These are phyloP conservation scores for Anisodus acutangulus DNA, from an alignment of 257 asterid species.

Conservation along the genomic window DNA sequence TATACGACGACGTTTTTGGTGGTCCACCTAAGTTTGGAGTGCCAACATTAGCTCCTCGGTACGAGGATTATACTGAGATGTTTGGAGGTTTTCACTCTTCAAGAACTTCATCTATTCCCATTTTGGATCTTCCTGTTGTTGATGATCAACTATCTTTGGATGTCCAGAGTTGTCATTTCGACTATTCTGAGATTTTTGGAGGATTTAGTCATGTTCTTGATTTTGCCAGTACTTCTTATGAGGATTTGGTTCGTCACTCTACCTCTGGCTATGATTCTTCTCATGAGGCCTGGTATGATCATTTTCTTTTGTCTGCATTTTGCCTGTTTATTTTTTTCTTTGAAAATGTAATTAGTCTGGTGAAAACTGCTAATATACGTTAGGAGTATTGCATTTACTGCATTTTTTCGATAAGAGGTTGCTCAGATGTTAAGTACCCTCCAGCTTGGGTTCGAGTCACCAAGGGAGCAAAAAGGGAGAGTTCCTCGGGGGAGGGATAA, in stretches of 20 bases:
- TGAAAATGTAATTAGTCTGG: background rate
- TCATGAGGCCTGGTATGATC: conserved; percentile 66
- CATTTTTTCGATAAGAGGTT: too few relatives aligned
- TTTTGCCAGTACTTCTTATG: conserved; percentile 51
- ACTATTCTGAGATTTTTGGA: conserved; percentile 78
- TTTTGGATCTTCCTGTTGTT: conserved; percentile 65
- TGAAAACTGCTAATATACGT: background rate
- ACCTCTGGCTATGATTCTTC: conserved; percentile 65
- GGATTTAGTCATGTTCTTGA: conserved; percentile 45
- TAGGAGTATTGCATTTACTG: background rate
- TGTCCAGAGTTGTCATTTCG: conserved; percentile 53
- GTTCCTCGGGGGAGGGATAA: too few relatives aligned
- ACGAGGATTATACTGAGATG: conserved; percentile 84
- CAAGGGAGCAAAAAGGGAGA: too few relatives aligned
- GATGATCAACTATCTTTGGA: conserved; percentile 48
- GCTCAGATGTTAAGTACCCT: too few relatives aligned
- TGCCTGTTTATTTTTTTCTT: background rate
- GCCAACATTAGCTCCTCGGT: conserved; percentile 75
- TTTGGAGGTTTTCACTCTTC: conserved; percentile 82
- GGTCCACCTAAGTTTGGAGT: conserved; percentile 59
- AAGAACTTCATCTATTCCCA: conserved; percentile 76
- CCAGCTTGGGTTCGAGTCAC: too few relatives aligned
- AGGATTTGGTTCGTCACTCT: conserved; percentile 60
- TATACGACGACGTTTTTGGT: conserved; percentile 83
- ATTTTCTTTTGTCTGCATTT: background rate